phyloP scores from a whole-genome alignment of 176 grass and related monocot genomes.

The barley (Hordeum vulgare) region MorexV3_pseudomolecules_assembly NC_058519.1:559373981-559374480 shows the following conservation, averaged over 20 bases:
- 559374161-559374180: too few relatives aligned
- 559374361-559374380: too few relatives aligned
- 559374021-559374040: neutral
- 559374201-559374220: conserved; percentile 4
- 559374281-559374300: neutral
- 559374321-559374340: neutral
- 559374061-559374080: neutral
- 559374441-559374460: too few relatives aligned
- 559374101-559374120: neutral
- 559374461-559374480: too few relatives aligned
- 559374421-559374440: too few relatives aligned
- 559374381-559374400: too few relatives aligned
- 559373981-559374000: neutral
- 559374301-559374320: neutral
- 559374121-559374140: neutral
- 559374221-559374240: neutral
- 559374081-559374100: neutral
- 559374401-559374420: too few relatives aligned
- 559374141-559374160: too few relatives aligned
- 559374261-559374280: neutral
- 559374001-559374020: neutral
- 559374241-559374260: neutral
- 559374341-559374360: neutral
- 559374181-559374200: neutral
- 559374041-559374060: neutral